phyloP scores from a whole-genome alignment of 2,329 filamentous ascomycete genomes.

The Arthrinium phaeospermum region DNA sequence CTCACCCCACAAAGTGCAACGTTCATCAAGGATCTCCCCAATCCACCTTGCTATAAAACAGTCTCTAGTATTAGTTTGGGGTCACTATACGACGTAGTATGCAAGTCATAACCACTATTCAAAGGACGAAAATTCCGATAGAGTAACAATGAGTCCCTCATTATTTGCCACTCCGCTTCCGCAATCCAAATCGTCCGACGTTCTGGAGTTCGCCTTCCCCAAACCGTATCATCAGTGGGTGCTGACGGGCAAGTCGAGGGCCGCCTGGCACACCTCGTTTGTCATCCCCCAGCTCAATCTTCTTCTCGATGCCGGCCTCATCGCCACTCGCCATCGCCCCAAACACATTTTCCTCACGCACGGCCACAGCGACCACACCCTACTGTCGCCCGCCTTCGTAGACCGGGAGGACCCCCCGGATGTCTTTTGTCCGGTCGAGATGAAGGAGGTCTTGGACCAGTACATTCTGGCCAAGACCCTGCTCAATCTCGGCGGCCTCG shows the following conservation, averaged over 20 bases:
- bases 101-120: background rate
- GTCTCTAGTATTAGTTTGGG: constrained; percentile 10
- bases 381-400: constrained; percentile 50
- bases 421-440: constrained; percentile 50
- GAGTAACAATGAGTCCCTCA: background rate
- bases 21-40: background rate
- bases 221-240: constrained; percentile 48
- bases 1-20: background rate
- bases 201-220: constrained; percentile 53
- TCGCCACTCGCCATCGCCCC: constrained; percentile 51
- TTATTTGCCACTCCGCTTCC: constrained; percentile 52
- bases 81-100: constrained; percentile 10
- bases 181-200: constrained; percentile 49
- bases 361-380: constrained; percentile 54
- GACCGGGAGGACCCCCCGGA: constrained; percentile 52
- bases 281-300: constrained; percentile 55
- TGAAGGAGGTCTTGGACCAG: constrained; percentile 45
- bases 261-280: constrained; percentile 59
- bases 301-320: constrained; percentile 54
- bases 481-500: constrained; percentile 48
- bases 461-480: constrained; percentile 48
- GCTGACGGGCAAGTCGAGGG: constrained; percentile 53
- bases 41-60: background rate
- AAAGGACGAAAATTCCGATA: background rate
- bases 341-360: constrained; percentile 58